Percentiles rank a stretch among this genome's conserved stretches.
Evolutionary conservation across 768 basidiomycete genomes (phyloP).

Genomic region (Pisolithus sp.): DNA sequence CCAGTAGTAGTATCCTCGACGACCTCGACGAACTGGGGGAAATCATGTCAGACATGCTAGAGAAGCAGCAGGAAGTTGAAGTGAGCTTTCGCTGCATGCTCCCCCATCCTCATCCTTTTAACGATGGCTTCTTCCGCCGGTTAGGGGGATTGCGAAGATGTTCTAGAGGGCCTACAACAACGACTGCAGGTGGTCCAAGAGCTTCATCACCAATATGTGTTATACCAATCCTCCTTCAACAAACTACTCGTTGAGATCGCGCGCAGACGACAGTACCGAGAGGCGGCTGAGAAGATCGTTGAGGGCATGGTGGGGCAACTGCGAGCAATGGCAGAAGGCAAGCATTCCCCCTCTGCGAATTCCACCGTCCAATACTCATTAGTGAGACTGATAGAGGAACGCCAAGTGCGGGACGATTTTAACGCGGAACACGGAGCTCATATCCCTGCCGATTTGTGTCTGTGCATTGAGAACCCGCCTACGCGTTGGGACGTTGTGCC

Average conservation of each 20-base stretch:
- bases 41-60: constrained; percentile 74
- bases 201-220: constrained; percentile 58
- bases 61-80: constrained; percentile 62
- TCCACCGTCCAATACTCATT: neutral
- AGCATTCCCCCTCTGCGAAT: constrained; percentile 2
- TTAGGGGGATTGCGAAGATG: constrained; percentile 48
- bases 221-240: constrained; percentile 68
- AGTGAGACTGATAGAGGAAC: constrained; percentile 51
- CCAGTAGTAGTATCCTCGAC: constrained; percentile 45
- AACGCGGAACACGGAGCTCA: constrained; percentile 67
- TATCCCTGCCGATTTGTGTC: constrained; percentile 74
- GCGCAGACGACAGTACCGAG: constrained; percentile 59
- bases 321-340: constrained; percentile 61
- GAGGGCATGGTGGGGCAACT: constrained; percentile 60
- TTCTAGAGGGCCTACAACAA: constrained; percentile 50
- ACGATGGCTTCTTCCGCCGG: neutral
- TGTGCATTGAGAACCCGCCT: constrained; percentile 68
- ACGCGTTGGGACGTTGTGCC: constrained; percentile 68
- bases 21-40: constrained; percentile 73
- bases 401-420: constrained; percentile 55
- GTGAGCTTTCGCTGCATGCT: constrained; percentile 29
- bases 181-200: constrained; percentile 58
- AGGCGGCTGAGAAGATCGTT: constrained; percentile 59
- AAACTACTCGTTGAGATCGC: constrained; percentile 70
- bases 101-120: neutral